Percentiles rank a stretch among this genome's conserved stretches.
Conservation (phyloP, 768 basidiomycete species). For the Mycena leptocephala region DNA sequence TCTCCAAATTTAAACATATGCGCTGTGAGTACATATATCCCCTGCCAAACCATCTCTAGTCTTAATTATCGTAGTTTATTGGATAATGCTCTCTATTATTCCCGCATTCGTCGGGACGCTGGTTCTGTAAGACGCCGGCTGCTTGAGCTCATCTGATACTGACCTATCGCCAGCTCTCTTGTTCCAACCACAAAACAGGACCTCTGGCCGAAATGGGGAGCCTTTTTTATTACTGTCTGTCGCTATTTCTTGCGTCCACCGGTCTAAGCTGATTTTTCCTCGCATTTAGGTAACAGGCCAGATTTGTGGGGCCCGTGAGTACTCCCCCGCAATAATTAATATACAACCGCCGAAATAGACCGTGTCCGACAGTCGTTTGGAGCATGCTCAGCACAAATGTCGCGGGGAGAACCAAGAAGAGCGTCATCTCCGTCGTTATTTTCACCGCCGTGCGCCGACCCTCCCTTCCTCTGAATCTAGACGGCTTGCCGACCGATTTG, state of each 20-base stretch:
- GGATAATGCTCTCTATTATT: constrained; percentile 2
- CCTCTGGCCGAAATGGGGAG: constrained; percentile 17
- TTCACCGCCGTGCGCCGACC: not conserved
- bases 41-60: no score
- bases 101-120: constrained; percentile 4
- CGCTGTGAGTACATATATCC: not conserved
- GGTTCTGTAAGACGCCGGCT: not conserved
- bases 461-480: no score
- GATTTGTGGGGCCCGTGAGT: constrained; percentile 5
- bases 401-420: constrained; percentile 8
- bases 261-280: not conserved
- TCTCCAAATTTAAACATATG: not conserved
- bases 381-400: constrained; percentile 9
- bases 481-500: not conserved
- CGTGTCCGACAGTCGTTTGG: not conserved
- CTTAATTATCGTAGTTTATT: not conserved
- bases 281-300: not conserved
- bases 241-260: no score
- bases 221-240: not conserved
- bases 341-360: no score
- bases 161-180: not conserved
- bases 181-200: not conserved
- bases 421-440: not conserved
- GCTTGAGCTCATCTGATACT: not conserved
- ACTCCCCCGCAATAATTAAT: not conserved